Base-by-base conservation (phyloP, 164 flowering plant genomes). In the Umbilicus rupestris region DNA sequence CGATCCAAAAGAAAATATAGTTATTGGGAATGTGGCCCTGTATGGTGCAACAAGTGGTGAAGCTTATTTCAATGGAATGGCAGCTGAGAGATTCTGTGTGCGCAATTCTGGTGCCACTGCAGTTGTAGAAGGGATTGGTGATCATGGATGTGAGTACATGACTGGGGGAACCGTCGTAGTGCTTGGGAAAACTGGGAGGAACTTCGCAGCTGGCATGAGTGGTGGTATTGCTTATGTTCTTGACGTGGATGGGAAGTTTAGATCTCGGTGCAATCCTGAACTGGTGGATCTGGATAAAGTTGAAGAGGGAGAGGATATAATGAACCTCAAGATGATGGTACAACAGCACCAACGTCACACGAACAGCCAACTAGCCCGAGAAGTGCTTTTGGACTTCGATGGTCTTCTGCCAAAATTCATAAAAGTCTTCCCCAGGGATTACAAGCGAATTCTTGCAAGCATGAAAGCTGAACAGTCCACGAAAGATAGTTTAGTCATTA, bases 111-210 rank as follows among this genome's bases (percentile, higher is more conserved):
- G 99, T 55, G 99, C 93, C 7, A 85, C 26, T 71, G 96, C 99
- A 11, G 95, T 95, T 62, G 99, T 95, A 5, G 99, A 95, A 78
- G 99, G 99, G 63, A 90, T 95, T 68, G 99, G 99, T 67, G 99
- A 95, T 77, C 99, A 95, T 74, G 99, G 99, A 16, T 95, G 99
- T 60, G 99, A 95, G 73, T 95, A 95, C 83, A 95, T 95, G 99
- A 95, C 99, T 0, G 99, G 98, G 69, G 99, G 99, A n/a, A 88
- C 81, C 24, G 97, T 92, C 55, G 90, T 92, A 44, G 91, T 95
- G 49, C 88, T 95, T 66, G 99, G 99, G 7, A 84, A 90, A 77
- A 92, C 97, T 30, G 99, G 99, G 29, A 83, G 99, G 70, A 95
- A 95, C 71, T 95, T 95, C 78, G 99, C 99, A 42, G 99, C 99